Evolutionary conservation across 208 protist genomes (phyloP).

Genomic region (Trypanosoma mega): DNA sequence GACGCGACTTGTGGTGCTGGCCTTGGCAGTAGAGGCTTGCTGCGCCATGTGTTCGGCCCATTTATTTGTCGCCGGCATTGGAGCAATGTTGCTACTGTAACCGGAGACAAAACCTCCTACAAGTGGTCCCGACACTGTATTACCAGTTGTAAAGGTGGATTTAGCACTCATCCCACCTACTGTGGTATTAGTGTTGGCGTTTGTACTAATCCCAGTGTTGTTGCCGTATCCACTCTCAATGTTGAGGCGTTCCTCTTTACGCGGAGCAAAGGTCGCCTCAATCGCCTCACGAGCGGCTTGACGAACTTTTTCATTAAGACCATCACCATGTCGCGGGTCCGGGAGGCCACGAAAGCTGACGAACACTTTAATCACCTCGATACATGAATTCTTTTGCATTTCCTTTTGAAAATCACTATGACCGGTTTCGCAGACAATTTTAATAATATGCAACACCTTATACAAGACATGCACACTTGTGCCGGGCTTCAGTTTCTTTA

Average conservation of each 20-base stretch:
- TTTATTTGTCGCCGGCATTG: slow-evolving; percentile 48
- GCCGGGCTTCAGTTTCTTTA: slow-evolving; percentile 36
- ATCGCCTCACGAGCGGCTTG: slow-evolving; percentile 45
- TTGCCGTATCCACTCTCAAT: slow-evolving; percentile 22
- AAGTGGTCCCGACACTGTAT: background rate
- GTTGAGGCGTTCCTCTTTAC: slow-evolving; percentile 6
- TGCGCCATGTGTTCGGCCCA: slow-evolving; percentile 43
- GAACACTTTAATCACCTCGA: slow-evolving; percentile 36
- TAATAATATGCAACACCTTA: slow-evolving; percentile 70
- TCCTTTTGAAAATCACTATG: slow-evolving; percentile 68
- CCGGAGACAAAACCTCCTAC: background rate
- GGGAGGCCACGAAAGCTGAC: slow-evolving; percentile 42
- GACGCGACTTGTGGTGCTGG: slow-evolving; percentile 5
- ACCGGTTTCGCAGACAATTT: slow-evolving; percentile 55
- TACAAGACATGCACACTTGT: slow-evolving; percentile 41
- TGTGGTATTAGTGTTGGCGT: too few relatives aligned
- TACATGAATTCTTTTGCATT: slow-evolving; percentile 34
- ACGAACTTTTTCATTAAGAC: slow-evolving; percentile 63
- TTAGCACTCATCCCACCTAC: background rate
- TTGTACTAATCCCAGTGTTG: too few relatives aligned
- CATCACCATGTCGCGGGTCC: slow-evolving; percentile 48
- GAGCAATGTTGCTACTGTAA: slow-evolving; percentile 29
- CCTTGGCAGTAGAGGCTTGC: slow-evolving; percentile 3
- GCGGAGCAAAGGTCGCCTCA: slow-evolving; percentile 45
- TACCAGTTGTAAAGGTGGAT: slow-evolving; percentile 20